phyloP scores from a whole-genome alignment of 2,329 filamentous ascomycete genomes.

The Claviceps purpurea region DNA sequence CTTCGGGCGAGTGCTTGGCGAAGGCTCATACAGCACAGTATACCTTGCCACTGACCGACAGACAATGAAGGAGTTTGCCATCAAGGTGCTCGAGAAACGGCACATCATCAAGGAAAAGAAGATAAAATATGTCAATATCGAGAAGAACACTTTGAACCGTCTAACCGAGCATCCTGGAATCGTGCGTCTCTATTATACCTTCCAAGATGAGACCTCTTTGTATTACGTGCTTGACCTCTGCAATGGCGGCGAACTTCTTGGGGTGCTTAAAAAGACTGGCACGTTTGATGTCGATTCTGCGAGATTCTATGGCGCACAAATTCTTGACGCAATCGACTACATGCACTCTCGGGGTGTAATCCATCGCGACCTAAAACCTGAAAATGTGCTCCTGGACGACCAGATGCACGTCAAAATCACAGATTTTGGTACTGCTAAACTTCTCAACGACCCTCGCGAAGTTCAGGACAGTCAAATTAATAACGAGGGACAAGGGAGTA shows the following conservation, averaged over 20 bases:
- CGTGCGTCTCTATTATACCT: conserved; percentile 94
- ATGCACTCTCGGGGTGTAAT: conserved; percentile 97
- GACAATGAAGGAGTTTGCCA: conserved; percentile 89
- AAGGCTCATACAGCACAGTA: conserved; percentile 96
- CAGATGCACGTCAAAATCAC: conserved; percentile 98
- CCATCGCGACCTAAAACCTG: conserved; percentile 90
- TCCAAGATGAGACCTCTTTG: conserved; percentile 88
- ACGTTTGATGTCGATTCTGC: conserved; percentile 95
- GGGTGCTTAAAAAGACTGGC: conserved; percentile 83
- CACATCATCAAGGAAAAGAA: conserved; percentile 99
- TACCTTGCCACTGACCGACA: conserved; percentile 86
- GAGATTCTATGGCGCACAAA: conserved; percentile 87
- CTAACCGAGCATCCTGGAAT: conserved; percentile 94
- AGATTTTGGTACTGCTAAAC: conserved; percentile 96
- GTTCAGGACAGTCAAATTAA: conserved; percentile 29
- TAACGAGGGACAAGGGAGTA: conserved; percentile 16
- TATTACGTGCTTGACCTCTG: conserved; percentile 96
- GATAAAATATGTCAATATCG: conserved; percentile 99
- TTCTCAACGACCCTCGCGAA: conserved; percentile 40
- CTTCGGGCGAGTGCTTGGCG: conserved; percentile 80
- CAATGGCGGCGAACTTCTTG: conserved; percentile 80
- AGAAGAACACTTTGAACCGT: conserved; percentile 94
- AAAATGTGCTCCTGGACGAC: conserved; percentile 89
- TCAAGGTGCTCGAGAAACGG: conserved; percentile 95
- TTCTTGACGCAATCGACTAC: conserved; percentile 90